These are phyloP conservation scores for Aspergillus aculeatus DNA, from an alignment of 2,329 filamentous ascomycete species.

Conservation along the genomic window DNA sequence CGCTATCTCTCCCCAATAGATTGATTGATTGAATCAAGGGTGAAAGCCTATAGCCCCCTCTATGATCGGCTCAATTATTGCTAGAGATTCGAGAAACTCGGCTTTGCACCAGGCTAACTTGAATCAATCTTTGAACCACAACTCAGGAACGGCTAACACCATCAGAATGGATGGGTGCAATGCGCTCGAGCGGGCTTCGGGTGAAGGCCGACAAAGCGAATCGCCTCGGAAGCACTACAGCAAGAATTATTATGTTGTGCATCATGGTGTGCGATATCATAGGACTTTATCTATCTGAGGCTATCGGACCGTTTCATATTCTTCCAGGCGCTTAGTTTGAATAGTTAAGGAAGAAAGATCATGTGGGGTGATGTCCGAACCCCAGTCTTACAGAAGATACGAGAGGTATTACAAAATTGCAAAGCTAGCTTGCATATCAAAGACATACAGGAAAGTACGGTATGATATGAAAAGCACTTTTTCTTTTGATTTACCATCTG, in stretches of 20 bases:
- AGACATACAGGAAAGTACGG: not conserved
- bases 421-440: not conserved
- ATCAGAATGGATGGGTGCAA: not conserved
- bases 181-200: not conserved
- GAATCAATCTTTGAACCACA: not conserved
- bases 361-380: conserved; percentile 1
- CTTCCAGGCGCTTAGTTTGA: not conserved
- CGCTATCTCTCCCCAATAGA: not conserved
- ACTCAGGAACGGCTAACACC: not conserved
- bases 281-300: not conserved
- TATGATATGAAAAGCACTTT: not conserved
- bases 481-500: not conserved
- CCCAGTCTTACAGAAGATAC: not conserved
- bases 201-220: not conserved
- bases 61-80: conserved; percentile 12
- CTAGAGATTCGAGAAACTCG: not conserved
- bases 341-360: not conserved
- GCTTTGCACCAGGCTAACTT: not conserved
- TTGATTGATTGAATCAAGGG: conserved; percentile 14
- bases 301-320: not conserved
- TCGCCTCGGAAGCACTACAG: not conserved
- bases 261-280: not conserved
- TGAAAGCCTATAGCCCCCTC: conserved; percentile 5
- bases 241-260: not conserved
- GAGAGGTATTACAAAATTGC: not conserved